phyloP scores from a whole-genome alignment of 2,329 filamentous ascomycete species.

The Fusarium sp. region DNA sequence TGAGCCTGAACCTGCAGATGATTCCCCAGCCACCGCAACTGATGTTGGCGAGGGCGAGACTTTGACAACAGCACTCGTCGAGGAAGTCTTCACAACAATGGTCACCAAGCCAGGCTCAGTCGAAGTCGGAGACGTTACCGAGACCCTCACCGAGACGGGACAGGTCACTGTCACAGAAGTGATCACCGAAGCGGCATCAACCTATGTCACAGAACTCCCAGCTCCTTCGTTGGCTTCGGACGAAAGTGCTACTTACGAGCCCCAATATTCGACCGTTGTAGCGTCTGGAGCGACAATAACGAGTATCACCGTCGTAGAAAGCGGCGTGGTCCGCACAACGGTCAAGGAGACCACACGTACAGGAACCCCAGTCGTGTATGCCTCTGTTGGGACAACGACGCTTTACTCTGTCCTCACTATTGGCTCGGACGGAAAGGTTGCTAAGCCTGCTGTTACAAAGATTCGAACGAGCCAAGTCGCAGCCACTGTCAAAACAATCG shows the following conservation, averaged over 20 bases:
- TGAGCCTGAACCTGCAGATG: slow-evolving; percentile 5
- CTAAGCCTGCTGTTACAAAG: slow-evolving; percentile 21
- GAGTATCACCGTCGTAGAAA: slow-evolving; percentile 9
- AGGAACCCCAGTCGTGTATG: slow-evolving; percentile 31
- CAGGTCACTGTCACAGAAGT: background rate
- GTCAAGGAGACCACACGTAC: slow-evolving; percentile 17
- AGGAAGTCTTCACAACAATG: slow-evolving; percentile 32
- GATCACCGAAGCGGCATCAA: background rate
- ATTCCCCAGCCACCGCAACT: background rate
- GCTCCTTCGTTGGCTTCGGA: background rate
- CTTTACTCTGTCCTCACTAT: slow-evolving; percentile 37
- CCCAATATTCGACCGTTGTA: slow-evolving; percentile 6
- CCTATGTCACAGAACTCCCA: background rate
- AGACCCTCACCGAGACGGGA: slow-evolving; percentile 18
- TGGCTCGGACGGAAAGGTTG: slow-evolving; percentile 15
- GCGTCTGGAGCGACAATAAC: slow-evolving; percentile 14
- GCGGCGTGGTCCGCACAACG: slow-evolving; percentile 19
- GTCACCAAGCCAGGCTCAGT: slow-evolving; percentile 13
- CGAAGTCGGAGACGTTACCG: slow-evolving; percentile 9
- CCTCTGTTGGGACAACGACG: slow-evolving; percentile 34
- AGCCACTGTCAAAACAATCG: slow-evolving; percentile 34
- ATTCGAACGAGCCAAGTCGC: slow-evolving; percentile 28
- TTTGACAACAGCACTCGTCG: slow-evolving; percentile 29
- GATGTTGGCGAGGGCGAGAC: slow-evolving; percentile 10
- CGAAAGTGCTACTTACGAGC: background rate